These are phyloP conservation scores for Pythium folliculosum DNA, from an alignment of 352 stramenopile species.

Conservation along the genomic window DNA sequence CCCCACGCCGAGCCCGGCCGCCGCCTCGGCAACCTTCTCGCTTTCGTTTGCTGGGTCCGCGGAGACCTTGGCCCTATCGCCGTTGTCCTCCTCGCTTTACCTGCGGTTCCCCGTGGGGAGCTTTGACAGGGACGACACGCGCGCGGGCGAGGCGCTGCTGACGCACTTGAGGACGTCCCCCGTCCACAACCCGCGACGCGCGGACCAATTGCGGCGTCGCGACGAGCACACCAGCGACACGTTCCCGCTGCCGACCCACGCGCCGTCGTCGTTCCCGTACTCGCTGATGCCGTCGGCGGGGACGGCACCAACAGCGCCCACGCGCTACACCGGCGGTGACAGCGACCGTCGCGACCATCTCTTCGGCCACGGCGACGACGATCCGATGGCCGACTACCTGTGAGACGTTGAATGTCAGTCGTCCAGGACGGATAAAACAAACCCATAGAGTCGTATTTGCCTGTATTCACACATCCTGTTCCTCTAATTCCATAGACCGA, in stretches of 20 bases:
- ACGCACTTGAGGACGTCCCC: constrained; percentile 26
- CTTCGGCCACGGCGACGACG: constrained; percentile 1
- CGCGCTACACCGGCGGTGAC: background rate
- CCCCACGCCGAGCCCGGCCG: no score
- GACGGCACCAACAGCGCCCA: background rate
- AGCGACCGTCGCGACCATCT: background rate
- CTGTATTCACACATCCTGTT: background rate
- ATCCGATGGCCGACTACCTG: constrained; percentile 21
- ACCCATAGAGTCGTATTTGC: background rate
- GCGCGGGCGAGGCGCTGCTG: constrained; percentile 28
- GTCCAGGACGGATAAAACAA: background rate
- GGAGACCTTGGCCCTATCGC: background rate
- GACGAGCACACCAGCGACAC: background rate
- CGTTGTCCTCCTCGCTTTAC: background rate
- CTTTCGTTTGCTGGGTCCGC: background rate
- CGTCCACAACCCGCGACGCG: constrained; percentile 13
- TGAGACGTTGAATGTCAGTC: background rate
- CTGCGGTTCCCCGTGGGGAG: background rate
- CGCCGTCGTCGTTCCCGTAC: constrained; percentile 17
- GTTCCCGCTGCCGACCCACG: constrained; percentile 9
- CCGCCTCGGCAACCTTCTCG: background rate
- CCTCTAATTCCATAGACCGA: constrained; percentile 28
- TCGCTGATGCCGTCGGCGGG: constrained; percentile 11
- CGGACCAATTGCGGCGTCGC: background rate
- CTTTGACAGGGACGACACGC: constrained; percentile 16